Conservation (phyloP, 805 yeast species). For the Kluyveromyces starmeri region DNA sequence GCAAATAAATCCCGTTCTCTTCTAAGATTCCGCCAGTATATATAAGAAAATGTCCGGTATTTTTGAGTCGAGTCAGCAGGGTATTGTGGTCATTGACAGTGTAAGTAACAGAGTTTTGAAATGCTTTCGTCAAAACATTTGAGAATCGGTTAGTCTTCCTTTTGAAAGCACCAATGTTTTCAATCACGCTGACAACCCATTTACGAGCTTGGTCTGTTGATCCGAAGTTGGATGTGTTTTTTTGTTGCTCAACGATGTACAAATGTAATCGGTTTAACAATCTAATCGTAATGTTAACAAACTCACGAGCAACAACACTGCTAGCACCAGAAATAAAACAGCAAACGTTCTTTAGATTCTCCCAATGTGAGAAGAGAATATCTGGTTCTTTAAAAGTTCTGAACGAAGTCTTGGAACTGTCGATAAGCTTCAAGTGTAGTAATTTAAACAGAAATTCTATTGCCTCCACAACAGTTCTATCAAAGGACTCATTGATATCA, state of each 20-base stretch:
- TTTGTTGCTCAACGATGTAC: constrained; percentile 64
- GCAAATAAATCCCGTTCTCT: constrained; percentile 65
- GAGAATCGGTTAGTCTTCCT: constrained; percentile 78
- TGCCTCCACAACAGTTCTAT: constrained; percentile 61
- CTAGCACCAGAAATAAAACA: constrained; percentile 74
- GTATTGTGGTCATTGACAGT: constrained; percentile 42
- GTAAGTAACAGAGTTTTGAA: constrained; percentile 63
- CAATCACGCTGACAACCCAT: constrained; percentile 62
- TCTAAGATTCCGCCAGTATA: constrained; percentile 62
- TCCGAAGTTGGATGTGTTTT: constrained; percentile 45
- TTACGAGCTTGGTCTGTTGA: constrained; percentile 38
- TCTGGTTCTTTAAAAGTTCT: constrained; percentile 89
- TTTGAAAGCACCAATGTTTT: constrained; percentile 64
- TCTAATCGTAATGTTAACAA: constrained; percentile 54
- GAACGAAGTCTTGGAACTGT: constrained; percentile 62
- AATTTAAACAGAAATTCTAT: constrained; percentile 63
- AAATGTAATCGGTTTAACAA: constrained; percentile 59
- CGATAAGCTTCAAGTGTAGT: constrained; percentile 67
- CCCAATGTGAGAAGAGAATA: constrained; percentile 76
- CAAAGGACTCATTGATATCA: constrained; percentile 54
- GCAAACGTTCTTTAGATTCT: constrained; percentile 67
- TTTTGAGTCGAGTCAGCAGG: constrained; percentile 49
- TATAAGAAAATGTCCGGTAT: constrained; percentile 65
- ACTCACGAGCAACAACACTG: constrained; percentile 68
- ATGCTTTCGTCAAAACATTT: constrained; percentile 53